phyloP scores from a whole-genome alignment of 2,329 filamentous ascomycete species.

The Fusarium subglutinans region DNA sequence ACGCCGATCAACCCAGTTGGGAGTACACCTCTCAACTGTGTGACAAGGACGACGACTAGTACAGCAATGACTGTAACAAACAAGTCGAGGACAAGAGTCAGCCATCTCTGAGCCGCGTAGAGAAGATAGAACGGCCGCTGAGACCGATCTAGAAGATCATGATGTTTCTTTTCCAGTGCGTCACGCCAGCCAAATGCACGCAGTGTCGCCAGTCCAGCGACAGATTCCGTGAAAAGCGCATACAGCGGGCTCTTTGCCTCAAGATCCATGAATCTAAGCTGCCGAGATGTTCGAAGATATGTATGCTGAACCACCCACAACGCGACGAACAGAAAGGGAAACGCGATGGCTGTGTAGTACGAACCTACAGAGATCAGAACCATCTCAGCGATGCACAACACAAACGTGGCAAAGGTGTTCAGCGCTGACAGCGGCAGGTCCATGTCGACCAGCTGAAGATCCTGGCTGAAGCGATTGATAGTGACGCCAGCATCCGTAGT shows the following conservation, averaged over 20 bases:
- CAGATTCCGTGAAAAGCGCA: slow-evolving; percentile 59
- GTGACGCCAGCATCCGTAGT: slow-evolving; percentile 48
- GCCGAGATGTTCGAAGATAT: slow-evolving; percentile 60
- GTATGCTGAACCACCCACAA: slow-evolving; percentile 28
- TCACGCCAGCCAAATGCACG: slow-evolving; percentile 59
- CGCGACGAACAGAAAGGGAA: slow-evolving; percentile 12
- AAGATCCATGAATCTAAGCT: slow-evolving; percentile 61
- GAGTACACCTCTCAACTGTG: slow-evolving; percentile 20
- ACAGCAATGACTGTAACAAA: slow-evolving; percentile 34
- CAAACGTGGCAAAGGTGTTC: slow-evolving; percentile 34
- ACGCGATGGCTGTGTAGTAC: slow-evolving; percentile 29
- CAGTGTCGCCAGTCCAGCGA: slow-evolving; percentile 57
- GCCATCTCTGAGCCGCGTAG: slow-evolving; percentile 42
- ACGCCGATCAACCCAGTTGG: slow-evolving; percentile 35
- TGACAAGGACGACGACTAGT: slow-evolving; percentile 29
- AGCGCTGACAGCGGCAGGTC: slow-evolving; percentile 44
- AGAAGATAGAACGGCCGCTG: slow-evolving; percentile 59
- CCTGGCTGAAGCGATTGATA: slow-evolving; percentile 53
- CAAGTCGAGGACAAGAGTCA: slow-evolving; percentile 38
- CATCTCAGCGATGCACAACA: slow-evolving; percentile 36
- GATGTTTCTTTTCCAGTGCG: slow-evolving; percentile 47
- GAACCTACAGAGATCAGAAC: slow-evolving; percentile 30
- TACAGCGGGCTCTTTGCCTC: slow-evolving; percentile 61
- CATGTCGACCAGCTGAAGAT: slow-evolving; percentile 51
- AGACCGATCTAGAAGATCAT: slow-evolving; percentile 51